Conservation (phyloP, 441 rosid species). For the Pelargonium fulgidum region DNA sequence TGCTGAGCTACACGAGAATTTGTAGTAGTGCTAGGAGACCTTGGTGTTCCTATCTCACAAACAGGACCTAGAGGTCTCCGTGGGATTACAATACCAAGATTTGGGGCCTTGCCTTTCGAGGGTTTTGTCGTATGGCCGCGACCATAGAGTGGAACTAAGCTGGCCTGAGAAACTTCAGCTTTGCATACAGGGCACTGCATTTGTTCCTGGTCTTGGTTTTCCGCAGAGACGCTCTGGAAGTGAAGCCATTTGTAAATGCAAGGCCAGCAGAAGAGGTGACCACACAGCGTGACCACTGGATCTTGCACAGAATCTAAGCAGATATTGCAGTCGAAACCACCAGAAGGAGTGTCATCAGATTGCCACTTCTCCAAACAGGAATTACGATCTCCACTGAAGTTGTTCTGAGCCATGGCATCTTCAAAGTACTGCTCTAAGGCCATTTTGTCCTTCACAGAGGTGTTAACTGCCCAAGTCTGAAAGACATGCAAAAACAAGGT, state of each 20-base stretch:
- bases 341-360: slow-evolving; percentile 27
- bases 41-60: slow-evolving; percentile 30
- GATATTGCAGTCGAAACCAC: slow-evolving; percentile 81
- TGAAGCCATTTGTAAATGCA: slow-evolving; percentile 92
- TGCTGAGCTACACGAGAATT: slow-evolving; percentile 19
- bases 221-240: slow-evolving; percentile 29
- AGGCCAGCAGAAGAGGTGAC: slow-evolving; percentile 97
- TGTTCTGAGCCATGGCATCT: slow-evolving; percentile 27
- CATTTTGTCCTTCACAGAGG: slow-evolving; percentile 24
- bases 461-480: slow-evolving; percentile 17
- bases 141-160: slow-evolving; percentile 73
- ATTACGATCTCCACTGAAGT: slow-evolving; percentile 19
- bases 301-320: slow-evolving; percentile 81
- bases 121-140: slow-evolving; percentile 40
- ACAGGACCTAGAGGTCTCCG: slow-evolving; percentile 50
- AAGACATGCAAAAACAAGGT: slow-evolving; percentile 11
- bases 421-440: slow-evolving; percentile 37
- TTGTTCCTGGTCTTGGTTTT: slow-evolving; percentile 34
- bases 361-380: slow-evolving; percentile 35
- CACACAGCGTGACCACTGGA: slow-evolving; percentile 84
- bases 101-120: slow-evolving; percentile 32
- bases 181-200: slow-evolving; percentile 87
- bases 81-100: slow-evolving; percentile 46
- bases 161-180: slow-evolving; percentile 56
- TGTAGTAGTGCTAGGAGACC: too few relatives aligned